phyloP scores from a whole-genome alignment of 1,284 basidiomycete species.

The Fomes fomentarius region DNA sequence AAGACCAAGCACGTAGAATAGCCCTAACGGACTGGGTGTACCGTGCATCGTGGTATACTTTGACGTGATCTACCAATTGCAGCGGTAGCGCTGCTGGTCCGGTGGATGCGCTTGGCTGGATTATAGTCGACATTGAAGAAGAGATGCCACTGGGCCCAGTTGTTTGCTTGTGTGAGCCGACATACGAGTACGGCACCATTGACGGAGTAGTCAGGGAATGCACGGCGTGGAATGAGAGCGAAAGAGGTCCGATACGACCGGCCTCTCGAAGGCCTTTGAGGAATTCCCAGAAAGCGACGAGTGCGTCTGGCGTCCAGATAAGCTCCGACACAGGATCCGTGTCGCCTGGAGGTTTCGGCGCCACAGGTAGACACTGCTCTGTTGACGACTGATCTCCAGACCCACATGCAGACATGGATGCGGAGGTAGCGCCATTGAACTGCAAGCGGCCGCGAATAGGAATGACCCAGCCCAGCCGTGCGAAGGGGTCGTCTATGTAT shows the following conservation, averaged over 20 bases:
- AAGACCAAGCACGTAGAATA: conserved; percentile 56
- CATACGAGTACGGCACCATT: conserved; percentile 5
- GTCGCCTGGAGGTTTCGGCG: background rate
- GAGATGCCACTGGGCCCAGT: background rate
- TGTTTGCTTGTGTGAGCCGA: conserved; percentile 16
- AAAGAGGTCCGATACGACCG: conserved; percentile 48
- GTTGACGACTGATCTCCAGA: background rate
- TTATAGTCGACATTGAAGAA: background rate
- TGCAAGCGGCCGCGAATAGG: conserved; percentile 60
- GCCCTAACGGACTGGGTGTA: conserved; percentile 53
- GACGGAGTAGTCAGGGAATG: conserved; percentile 24
- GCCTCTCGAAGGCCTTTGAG: conserved; percentile 45
- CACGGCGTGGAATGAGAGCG: conserved; percentile 54
- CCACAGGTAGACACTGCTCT: background rate
- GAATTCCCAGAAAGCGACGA: conserved; percentile 57
- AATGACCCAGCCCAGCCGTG: conserved; percentile 62
- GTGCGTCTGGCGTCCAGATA: conserved; percentile 51
- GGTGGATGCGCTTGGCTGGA: too few relatives aligned
- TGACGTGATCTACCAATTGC: conserved; percentile 54
- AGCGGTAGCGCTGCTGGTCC: conserved; percentile 33
- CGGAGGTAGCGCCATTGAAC: conserved; percentile 52
- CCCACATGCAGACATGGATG: conserved; percentile 35
- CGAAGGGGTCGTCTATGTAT: conserved; percentile 35
- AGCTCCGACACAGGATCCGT: conserved; percentile 32
- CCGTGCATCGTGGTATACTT: conserved; percentile 60